Percentiles rank a stretch among this genome's conserved stretches.
Conservation (phyloP, 2,329 filamentous ascomycete genomes). For the Neopestalotiopsis clavispora region DNA sequence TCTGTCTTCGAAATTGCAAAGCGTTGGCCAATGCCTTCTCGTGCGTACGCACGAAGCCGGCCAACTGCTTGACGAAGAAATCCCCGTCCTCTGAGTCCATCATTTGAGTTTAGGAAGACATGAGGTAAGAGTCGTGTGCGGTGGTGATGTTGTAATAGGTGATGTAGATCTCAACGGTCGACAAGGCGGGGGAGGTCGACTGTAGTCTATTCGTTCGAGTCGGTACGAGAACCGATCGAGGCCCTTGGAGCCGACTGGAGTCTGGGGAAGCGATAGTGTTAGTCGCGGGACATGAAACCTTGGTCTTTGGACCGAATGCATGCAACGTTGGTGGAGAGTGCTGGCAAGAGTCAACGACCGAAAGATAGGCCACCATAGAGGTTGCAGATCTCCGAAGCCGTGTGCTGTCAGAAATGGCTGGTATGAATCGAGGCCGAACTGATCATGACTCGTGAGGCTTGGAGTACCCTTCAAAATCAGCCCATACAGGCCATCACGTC, state of each 20-base stretch:
- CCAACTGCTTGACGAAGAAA: conserved; percentile 93
- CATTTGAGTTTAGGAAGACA: conserved; percentile 56
- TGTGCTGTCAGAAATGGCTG: not conserved
- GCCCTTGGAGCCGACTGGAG: not conserved
- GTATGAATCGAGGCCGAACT: not conserved
- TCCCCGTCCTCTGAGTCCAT: conserved; percentile 93
- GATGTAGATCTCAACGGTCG: conserved; percentile 2
- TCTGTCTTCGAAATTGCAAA: conserved; percentile 80
- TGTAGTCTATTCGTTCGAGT: conserved; percentile 10
- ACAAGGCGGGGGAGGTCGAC: conserved; percentile 3
- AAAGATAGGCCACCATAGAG: not conserved
- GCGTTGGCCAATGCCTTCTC: conserved; percentile 97
- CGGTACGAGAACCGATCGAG: not conserved
- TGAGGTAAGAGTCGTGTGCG: conserved; percentile 34
- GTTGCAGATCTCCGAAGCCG: not conserved
- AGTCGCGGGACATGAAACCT: conserved; percentile 2
- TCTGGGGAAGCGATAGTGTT: conserved; percentile 12
- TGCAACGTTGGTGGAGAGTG: not conserved
- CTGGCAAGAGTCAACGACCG: not conserved
- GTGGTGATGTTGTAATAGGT: not conserved
- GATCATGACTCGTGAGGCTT: conserved; percentile 11
- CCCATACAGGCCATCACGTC: not conserved
- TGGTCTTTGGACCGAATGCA: not conserved
- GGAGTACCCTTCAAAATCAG: not conserved
- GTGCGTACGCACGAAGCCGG: conserved; percentile 94